Conservation (phyloP, 306 rosid species). For the Castanospermum australe region DNA sequence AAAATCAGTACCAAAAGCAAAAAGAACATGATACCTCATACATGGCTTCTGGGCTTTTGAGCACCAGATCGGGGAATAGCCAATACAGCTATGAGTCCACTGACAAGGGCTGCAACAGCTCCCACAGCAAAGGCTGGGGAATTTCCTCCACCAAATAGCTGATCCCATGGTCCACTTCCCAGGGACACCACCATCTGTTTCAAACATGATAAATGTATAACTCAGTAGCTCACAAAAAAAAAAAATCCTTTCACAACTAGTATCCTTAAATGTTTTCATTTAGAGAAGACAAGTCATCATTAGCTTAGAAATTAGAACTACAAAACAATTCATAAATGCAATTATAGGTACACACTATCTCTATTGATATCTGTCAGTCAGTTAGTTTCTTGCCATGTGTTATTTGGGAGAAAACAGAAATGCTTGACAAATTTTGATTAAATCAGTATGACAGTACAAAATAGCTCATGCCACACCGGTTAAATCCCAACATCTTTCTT, state of each 20-base stretch:
- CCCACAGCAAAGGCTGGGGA: conserved; percentile 92
- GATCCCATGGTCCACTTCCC: conserved; percentile 99
- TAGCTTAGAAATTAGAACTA: background rate
- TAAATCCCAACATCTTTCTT: background rate
- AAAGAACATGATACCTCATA: conserved; percentile 69
- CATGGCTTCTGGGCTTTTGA: conserved; percentile 59
- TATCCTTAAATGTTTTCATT: background rate
- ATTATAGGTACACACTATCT: background rate
- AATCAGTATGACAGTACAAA: conserved; percentile 6
- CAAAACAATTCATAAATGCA: background rate
- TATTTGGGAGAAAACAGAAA: conserved; percentile 10
- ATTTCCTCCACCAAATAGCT: conserved; percentile 98
- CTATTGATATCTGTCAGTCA: background rate
- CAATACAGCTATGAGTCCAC: conserved; percentile 82
- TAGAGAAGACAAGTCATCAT: conserved; percentile 4
- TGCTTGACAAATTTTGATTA: conserved; percentile 16
- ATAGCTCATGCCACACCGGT: background rate
- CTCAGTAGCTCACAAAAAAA: conserved; percentile 15
- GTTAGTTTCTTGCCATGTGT: conserved; percentile 16
- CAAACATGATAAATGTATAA: conserved; percentile 37
- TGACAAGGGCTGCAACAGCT: conserved; percentile 76
- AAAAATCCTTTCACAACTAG: conserved; percentile 1
- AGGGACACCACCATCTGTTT: conserved; percentile 83
- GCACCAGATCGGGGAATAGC: conserved; percentile 75
- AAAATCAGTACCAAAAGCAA: conserved; percentile 29